Evolutionary conservation across 352 stramenopile species (phyloP).

Genomic region (Pythium phragmiticola): DNA sequence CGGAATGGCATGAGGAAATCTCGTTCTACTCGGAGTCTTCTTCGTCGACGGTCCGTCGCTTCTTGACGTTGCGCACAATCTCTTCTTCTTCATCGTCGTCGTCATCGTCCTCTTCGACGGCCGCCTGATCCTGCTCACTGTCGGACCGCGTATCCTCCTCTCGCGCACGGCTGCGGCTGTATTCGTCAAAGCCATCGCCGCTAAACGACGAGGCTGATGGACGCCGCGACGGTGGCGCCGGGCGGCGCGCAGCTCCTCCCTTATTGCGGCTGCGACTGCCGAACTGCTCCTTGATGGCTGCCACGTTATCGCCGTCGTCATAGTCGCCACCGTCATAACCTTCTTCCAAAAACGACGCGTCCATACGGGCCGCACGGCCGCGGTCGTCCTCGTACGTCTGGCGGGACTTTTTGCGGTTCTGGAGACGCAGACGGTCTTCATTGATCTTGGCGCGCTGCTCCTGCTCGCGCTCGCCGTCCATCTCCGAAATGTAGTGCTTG

Average conservation of each 20-base stretch:
- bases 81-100: constrained; percentile 80
- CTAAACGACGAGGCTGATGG: constrained; percentile 39
- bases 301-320: constrained; percentile 82
- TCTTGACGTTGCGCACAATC: constrained; percentile 71
- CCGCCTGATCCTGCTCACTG: constrained; percentile 51
- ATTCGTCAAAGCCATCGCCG: constrained; percentile 81
- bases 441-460: constrained; percentile 85
- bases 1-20: not conserved
- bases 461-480: constrained; percentile 80
- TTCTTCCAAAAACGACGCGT: constrained; percentile 82
- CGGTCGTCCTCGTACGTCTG: constrained; percentile 81
- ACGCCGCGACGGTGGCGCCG: constrained; percentile 34
- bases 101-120: constrained; percentile 54
- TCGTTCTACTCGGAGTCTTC: constrained; percentile 70
- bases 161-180: constrained; percentile 50
- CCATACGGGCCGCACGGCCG: constrained; percentile 71
- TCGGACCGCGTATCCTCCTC: constrained; percentile 70
- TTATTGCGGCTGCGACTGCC: constrained; percentile 40
- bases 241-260: constrained; percentile 27
- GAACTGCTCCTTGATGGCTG: constrained; percentile 84
- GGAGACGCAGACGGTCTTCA: constrained; percentile 77
- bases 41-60: constrained; percentile 77
- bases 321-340: constrained; percentile 76
- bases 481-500: constrained; percentile 85
- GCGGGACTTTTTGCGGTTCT: constrained; percentile 85